These are phyloP conservation scores for Starmerella apis DNA, from an alignment of 805 yeast species.

Conservation along the genomic window DNA sequence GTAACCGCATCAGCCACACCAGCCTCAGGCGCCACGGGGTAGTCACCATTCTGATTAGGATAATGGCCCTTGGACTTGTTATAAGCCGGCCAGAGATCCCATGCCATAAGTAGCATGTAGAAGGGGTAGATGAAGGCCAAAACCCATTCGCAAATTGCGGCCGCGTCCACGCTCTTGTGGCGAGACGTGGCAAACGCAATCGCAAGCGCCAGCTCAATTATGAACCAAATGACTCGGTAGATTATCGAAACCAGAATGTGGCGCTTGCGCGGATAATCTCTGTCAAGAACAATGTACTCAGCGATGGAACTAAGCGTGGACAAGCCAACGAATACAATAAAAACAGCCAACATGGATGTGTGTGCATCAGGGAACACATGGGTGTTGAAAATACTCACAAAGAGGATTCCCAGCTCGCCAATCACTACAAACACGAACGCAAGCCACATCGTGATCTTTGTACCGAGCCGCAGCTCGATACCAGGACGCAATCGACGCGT, in stretches of 20 bases:
- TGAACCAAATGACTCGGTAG: constrained; percentile 54
- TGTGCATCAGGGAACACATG: constrained; percentile 42
- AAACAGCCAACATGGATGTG: constrained; percentile 57
- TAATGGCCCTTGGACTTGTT: constrained; percentile 30
- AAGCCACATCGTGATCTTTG: constrained; percentile 32
- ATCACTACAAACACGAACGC: constrained; percentile 41
- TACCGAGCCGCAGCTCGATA: constrained; percentile 7
- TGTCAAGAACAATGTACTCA: constrained; percentile 42
- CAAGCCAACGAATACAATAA: constrained; percentile 58
- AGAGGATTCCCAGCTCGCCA: constrained; percentile 62
- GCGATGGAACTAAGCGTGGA: constrained; percentile 38
- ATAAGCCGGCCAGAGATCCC: constrained; percentile 62
- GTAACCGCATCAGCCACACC: constrained; percentile 1
- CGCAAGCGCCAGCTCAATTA: constrained; percentile 57
- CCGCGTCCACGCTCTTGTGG: constrained; percentile 36
- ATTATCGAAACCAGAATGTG: constrained; percentile 36
- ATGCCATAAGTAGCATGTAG: constrained; percentile 49
- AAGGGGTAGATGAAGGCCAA: constrained; percentile 75
- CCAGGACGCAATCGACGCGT: constrained; percentile 44
- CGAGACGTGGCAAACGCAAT: constrained; percentile 41
- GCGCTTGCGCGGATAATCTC: constrained; percentile 33
- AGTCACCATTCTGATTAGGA: constrained; percentile 11
- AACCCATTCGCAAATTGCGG: constrained; percentile 73
- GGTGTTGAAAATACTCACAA: constrained; percentile 67
- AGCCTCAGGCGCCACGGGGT: constrained; percentile 12